phyloP scores from a whole-genome alignment of 805 yeast genomes.

The Kazachstania psychrophila region DNA sequence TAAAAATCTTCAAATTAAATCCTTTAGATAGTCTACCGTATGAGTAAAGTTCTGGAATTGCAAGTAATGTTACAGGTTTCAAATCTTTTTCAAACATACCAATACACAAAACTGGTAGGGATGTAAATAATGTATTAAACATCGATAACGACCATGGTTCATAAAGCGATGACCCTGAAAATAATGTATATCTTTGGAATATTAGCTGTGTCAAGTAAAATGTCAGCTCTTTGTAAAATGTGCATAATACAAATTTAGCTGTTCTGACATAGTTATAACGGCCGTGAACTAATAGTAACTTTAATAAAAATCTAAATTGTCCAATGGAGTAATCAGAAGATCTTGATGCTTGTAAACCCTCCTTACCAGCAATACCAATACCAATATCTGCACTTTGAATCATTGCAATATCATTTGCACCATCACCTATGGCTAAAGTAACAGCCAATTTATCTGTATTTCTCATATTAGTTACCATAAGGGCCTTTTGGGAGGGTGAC shows the following conservation, averaged over 20 bases:
- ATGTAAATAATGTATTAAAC: constrained; percentile 94
- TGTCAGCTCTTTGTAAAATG: constrained; percentile 88
- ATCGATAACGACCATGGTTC: constrained; percentile 95
- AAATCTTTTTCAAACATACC: constrained; percentile 96
- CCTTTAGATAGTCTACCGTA: constrained; percentile 67
- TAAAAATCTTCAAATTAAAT: constrained; percentile 60
- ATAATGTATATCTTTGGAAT: constrained; percentile 77
- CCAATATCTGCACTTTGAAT: constrained; percentile 98
- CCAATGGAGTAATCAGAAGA: constrained; percentile 92
- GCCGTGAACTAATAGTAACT: constrained; percentile 86
- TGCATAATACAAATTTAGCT: constrained; percentile 81
- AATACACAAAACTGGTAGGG: constrained; percentile 79
- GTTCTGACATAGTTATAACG: constrained; percentile 91
- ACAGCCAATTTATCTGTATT: constrained; percentile 58
- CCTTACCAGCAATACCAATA: constrained; percentile 93
- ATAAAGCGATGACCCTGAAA: constrained; percentile 86
- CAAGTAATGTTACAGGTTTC: constrained; percentile 75
- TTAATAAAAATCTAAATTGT: constrained; percentile 77
- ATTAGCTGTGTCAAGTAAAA: constrained; percentile 84
- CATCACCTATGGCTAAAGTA: constrained; percentile 95
- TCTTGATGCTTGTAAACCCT: constrained; percentile 94
- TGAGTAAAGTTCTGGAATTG: constrained; percentile 83
- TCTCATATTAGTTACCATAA: constrained; percentile 76
- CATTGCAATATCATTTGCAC: constrained; percentile 99
- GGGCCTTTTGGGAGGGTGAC: constrained; percentile 92